A percentile compares a stretch with the other conserved stretches of the same genome.
These are phyloP conservation scores for Aurantiochytrium sp. DNA, from an alignment of 108 stramenopile genomes.

Conservation along the genomic window DNA sequence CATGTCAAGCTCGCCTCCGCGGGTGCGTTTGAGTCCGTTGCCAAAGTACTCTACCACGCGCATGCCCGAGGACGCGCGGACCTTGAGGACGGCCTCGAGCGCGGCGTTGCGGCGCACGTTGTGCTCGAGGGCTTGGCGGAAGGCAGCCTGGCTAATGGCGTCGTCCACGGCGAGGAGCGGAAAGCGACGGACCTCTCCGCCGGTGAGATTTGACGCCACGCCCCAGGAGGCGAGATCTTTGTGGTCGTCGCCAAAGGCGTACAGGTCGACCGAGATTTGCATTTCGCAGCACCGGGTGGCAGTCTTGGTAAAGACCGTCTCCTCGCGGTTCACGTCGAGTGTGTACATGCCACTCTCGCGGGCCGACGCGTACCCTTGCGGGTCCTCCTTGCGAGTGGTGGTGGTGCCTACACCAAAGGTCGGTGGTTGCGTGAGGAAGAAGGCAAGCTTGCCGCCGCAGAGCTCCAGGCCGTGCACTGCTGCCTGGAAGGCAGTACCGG, in stretches of 20 bases:
- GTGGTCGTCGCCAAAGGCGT: constrained; percentile 8
- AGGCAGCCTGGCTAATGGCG: not conserved
- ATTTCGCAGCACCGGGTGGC: not conserved
- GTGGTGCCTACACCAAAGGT: not conserved
- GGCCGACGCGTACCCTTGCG: not conserved
- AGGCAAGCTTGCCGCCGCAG: not conserved
- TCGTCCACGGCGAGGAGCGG: not conserved
- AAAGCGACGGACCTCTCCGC: not conserved
- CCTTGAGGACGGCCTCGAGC: constrained; percentile 19
- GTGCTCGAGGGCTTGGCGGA: not conserved
- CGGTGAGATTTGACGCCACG: not conserved
- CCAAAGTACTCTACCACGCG: constrained; percentile 30
- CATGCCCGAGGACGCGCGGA: constrained; percentile 1
- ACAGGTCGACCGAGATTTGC: constrained; percentile 19
- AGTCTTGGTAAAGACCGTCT: not conserved
- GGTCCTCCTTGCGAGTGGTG: not conserved
- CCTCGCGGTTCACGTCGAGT: not conserved
- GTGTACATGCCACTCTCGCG: not conserved
- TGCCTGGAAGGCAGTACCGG: not conserved
- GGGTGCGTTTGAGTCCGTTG: not conserved
- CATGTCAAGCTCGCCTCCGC: constrained; percentile 5
- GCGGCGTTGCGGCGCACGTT: not conserved
- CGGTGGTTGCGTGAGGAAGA: not conserved
- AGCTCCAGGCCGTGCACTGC: not conserved
- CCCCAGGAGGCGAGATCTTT: not conserved